Percentiles rank a stretch among this genome's conserved stretches.
phyloP scores from a whole-genome alignment of 2,329 filamentous ascomycete species.

The Apiospora aurea region DNA sequence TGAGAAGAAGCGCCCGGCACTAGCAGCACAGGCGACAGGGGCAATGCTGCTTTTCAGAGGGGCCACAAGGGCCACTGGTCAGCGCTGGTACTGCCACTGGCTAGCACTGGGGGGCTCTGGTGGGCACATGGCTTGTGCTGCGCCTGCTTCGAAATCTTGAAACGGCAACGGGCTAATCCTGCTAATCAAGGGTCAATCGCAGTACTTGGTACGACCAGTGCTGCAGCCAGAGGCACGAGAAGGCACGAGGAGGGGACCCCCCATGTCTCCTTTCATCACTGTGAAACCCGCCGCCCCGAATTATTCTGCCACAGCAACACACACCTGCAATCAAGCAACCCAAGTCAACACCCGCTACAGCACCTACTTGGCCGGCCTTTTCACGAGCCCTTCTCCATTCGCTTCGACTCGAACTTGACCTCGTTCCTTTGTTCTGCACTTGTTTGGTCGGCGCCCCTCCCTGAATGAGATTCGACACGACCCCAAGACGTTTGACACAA shows the following conservation, averaged over 20 bases:
- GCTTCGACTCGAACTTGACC: conserved; percentile 6
- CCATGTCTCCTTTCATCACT: conserved; percentile 19
- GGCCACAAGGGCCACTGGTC: neutral
- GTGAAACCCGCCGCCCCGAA: conserved; percentile 20
- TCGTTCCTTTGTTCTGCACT: conserved; percentile 4
- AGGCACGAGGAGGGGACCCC: neutral
- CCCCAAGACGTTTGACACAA: neutral
- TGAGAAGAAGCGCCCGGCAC: neutral
- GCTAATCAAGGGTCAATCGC: conserved; percentile 19
- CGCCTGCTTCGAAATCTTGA: conserved; percentile 22
- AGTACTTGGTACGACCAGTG: neutral
- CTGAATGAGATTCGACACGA: conserved; percentile 9
- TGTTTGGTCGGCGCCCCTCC: conserved; percentile 11
- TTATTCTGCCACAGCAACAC: conserved; percentile 4
- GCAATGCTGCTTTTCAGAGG: neutral
- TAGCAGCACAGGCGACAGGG: conserved; percentile 1
- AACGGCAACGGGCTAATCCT: neutral
- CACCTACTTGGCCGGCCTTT: neutral
- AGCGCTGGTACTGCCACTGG: too few species aligned
- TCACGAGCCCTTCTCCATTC: conserved; percentile 1
- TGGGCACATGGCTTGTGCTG: conserved; percentile 24
- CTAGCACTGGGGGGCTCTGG: neutral
- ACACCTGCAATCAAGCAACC: conserved; percentile 11
- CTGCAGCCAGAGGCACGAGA: neutral
- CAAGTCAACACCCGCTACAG: conserved; percentile 14